Conservation (phyloP, 768 basidiomycete species). For the Mycena rosella region DNA sequence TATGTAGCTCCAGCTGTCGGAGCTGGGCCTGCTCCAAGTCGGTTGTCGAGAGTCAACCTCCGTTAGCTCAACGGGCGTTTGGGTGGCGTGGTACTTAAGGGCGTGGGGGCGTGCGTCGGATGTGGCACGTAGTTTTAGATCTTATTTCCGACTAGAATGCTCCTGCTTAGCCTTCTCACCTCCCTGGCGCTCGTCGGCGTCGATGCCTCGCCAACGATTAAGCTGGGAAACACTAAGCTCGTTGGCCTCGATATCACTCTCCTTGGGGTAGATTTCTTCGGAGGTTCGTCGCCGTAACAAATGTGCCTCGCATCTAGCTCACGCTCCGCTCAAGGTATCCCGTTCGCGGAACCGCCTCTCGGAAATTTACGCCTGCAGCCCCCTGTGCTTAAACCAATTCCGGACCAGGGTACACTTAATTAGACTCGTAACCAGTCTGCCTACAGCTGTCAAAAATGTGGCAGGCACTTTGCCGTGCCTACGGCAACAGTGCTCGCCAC, state of each 20-base stretch:
- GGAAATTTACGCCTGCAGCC: slow-evolving; percentile 60
- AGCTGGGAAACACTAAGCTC: slow-evolving; percentile 54
- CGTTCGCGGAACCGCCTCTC: slow-evolving; percentile 68
- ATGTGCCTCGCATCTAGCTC: background rate
- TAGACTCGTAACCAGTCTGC: no score
- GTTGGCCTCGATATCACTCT: slow-evolving; percentile 51
- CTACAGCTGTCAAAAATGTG: no score
- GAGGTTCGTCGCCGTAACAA: slow-evolving; percentile 46
- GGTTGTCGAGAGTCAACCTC: no score
- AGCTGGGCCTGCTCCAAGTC: no score
- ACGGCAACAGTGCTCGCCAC: no score
- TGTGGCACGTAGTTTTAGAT: no score
- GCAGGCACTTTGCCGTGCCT: no score
- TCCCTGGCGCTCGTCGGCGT: background rate
- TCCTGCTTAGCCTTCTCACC: background rate
- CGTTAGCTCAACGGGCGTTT: no score
- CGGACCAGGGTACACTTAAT: slow-evolving; percentile 46
- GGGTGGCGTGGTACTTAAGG: no score
- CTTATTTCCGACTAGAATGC: no score
- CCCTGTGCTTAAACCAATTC: slow-evolving; percentile 58
- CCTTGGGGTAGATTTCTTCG: slow-evolving; percentile 54
- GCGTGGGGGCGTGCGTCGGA: no score
- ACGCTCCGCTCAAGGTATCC: slow-evolving; percentile 53
- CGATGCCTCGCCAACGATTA: slow-evolving; percentile 38
- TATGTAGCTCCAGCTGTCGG: no score